phyloP scores from a whole-genome alignment of 2,329 filamentous ascomycete genomes.

The Volutella citrinella region DNA sequence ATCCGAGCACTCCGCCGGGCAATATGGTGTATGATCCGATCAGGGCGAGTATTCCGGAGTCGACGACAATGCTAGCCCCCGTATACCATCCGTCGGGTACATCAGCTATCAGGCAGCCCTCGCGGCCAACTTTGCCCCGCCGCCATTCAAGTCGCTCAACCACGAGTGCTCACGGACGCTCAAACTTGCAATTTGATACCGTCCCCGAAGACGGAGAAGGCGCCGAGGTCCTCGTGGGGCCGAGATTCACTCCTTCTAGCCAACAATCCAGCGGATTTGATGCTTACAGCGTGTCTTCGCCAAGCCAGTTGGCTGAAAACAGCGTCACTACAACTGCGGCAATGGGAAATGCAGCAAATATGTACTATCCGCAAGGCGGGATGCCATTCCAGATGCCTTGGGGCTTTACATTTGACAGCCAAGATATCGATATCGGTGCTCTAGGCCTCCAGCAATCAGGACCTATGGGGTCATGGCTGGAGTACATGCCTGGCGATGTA shows the following conservation, averaged over 20 bases:
- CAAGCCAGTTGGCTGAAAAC: slow-evolving; percentile 38
- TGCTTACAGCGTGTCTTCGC: slow-evolving; percentile 39
- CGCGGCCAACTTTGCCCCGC: slow-evolving; percentile 27
- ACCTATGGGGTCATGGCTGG: slow-evolving; percentile 69
- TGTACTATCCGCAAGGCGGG: slow-evolving; percentile 26
- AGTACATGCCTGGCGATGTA: slow-evolving; percentile 68
- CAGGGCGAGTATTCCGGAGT: slow-evolving; percentile 51
- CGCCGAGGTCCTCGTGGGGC: slow-evolving; percentile 30
- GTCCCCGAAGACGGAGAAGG: slow-evolving; percentile 28
- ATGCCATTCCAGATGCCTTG: slow-evolving; percentile 29
- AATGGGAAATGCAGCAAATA: slow-evolving; percentile 11
- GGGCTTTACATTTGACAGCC: slow-evolving; percentile 69
- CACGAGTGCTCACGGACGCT: slow-evolving; percentile 16
- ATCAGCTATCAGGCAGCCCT: slow-evolving; percentile 46
- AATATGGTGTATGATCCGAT: slow-evolving; percentile 62
- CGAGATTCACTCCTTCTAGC: slow-evolving; percentile 39
- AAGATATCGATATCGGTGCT: slow-evolving; percentile 72
- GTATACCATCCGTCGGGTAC: slow-evolving; percentile 48
- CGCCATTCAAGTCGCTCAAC: slow-evolving; percentile 21
- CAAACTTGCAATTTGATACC: slow-evolving; percentile 28
- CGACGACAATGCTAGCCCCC: slow-evolving; percentile 45
- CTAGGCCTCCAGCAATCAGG: slow-evolving; percentile 58
- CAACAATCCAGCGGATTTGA: slow-evolving; percentile 44
- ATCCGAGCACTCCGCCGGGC: slow-evolving; percentile 49
- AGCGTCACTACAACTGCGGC: slow-evolving; percentile 12